Evolutionary conservation across 2,329 filamentous ascomycete genomes (phyloP).

Genomic region (Hypoxylon sp.): DNA sequence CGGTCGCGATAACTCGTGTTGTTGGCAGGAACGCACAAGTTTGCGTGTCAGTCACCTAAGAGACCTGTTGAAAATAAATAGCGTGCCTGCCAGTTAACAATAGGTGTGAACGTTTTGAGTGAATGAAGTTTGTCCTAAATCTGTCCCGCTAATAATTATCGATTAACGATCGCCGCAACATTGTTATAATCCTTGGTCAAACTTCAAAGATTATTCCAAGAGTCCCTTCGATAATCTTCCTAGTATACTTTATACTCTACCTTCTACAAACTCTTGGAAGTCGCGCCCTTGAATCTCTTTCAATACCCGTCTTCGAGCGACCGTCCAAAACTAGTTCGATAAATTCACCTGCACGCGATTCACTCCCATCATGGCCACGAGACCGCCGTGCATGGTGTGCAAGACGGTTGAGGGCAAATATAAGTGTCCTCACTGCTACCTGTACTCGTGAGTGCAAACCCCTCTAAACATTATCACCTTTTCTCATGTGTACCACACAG

Average conservation of each 20-base stretch:
- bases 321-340: not conserved
- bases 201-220: not conserved
- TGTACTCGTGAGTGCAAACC: conserved; percentile 65
- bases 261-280: not conserved
- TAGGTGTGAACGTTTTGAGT: not conserved
- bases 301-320: not conserved
- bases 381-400: conserved; percentile 64
- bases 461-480: not conserved
- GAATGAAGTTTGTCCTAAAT: not conserved
- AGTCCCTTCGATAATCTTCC: not conserved
- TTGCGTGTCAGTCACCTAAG: not conserved
- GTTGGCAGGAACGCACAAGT: not conserved
- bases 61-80: not conserved
- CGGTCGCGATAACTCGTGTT: not conserved
- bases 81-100: not conserved
- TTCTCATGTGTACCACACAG: conserved; percentile 50
- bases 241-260: not conserved
- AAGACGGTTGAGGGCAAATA: conserved; percentile 65
- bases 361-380: conserved; percentile 42
- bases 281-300: not conserved
- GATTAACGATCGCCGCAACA: not conserved
- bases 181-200: not conserved
- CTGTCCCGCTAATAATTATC: not conserved
- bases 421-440: conserved; percentile 70
- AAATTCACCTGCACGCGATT: not conserved